phyloP scores from a whole-genome alignment of 805 yeast species.

The Huiozyma naganishii region DNA sequence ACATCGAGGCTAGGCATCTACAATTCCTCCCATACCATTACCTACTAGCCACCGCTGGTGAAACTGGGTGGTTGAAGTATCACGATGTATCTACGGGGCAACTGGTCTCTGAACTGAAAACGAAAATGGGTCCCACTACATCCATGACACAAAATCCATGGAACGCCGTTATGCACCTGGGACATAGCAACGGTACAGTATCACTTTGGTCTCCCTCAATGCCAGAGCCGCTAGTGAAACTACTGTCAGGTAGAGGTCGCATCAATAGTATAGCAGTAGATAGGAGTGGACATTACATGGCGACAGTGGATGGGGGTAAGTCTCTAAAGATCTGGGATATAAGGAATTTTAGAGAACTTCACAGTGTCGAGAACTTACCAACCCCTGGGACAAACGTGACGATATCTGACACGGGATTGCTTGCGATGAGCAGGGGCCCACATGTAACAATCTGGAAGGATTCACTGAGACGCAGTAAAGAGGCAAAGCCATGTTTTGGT shows the following conservation, averaged over 20 bases:
- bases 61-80: constrained; percentile 78
- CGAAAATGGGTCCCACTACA: constrained; percentile 83
- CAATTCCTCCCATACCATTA: constrained; percentile 92
- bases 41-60: constrained; percentile 77
- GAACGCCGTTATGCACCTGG: constrained; percentile 90
- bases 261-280: constrained; percentile 77
- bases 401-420: constrained; percentile 77
- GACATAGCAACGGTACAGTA: constrained; percentile 88
- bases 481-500: constrained; percentile 41
- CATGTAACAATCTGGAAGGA: constrained; percentile 94
- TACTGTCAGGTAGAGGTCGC: constrained; percentile 78
- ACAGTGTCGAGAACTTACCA: constrained; percentile 49
- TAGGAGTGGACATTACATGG: constrained; percentile 91
- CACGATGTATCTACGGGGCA: constrained; percentile 94
- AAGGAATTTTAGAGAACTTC: constrained; percentile 67
- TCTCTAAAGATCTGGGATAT: constrained; percentile 87
- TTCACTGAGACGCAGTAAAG: constrained; percentile 36
- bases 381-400: constrained; percentile 75
- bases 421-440: constrained; percentile 92
- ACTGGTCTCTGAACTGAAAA: constrained; percentile 70
- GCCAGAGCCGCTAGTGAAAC: constrained; percentile 73
- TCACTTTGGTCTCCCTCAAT: constrained; percentile 89
- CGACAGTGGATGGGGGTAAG: constrained; percentile 79
- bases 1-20: constrained; percentile 69
- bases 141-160: constrained; percentile 87